Base-by-base conservation (phyloP, 352 stramenopile species). In the Pythium phragmitis region DNA sequence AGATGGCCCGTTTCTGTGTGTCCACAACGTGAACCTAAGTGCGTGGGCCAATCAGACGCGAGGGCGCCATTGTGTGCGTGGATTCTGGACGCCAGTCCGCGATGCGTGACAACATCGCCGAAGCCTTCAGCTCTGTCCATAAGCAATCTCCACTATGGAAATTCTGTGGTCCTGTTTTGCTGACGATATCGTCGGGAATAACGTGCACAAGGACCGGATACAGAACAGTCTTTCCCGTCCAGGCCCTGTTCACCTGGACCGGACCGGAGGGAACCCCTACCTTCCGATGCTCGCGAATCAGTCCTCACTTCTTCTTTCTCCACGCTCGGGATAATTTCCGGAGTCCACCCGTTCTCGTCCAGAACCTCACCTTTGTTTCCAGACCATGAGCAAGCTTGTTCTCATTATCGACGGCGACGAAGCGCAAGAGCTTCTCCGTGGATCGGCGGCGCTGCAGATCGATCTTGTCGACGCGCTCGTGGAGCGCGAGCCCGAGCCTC, bases 401-500 rank as follows among this genome's bases (percentile, higher is more conserved):
- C 4, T 30, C 11, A 2, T 57, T n/a, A 41, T 45, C 33, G 53
- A 68, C 34, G 61, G 51, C 11, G 30, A 60, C 13, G 36, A 51
- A 14, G 33, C 49, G 6, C 51, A 46, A 6, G 42, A 57, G n/a
- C 62, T 69, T 11, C 54, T 69, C 19, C 56, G 42, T 12, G 49
- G 55, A 30, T 64, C 52, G 21, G 42, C 50, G 1, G 57, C 36
- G 47, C 65, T 67, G 12, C 51, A 65, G 53, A 43, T 67, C 19
- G 53, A 63, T 5, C 54, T 72, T 37, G 42, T 34, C 14, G 65
- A 53, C 16, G 65, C 51, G 39, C 58, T 72, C 21, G 47, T 61
- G 5, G 65, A 72, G 30, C 58, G 59, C 59, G 58, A 59, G n/a
- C 64, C 64, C 30, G 34, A 19, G 57, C 58, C 53, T 37, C 58